A percentile compares a stretch with the other conserved stretches of the same genome.
Evolutionary conservation across 148 eudicot genomes (phyloP).

Genomic region (Rhododendron ovatum): DNA sequence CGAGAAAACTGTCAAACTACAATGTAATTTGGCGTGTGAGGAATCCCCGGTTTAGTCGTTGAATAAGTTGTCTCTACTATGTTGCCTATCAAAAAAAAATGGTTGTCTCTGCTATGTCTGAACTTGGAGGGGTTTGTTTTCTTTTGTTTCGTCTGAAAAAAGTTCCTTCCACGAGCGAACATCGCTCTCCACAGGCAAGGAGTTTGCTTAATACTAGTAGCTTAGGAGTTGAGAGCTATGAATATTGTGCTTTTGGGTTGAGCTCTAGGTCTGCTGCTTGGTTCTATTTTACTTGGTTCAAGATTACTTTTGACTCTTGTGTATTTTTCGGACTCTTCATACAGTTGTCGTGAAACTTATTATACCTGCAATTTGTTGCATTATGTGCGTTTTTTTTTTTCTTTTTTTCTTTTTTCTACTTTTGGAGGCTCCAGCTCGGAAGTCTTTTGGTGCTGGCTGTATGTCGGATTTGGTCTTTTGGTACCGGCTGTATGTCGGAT

Average conservation of each 20-base stretch:
- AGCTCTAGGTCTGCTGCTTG: background rate
- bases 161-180: background rate
- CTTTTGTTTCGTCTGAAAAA: background rate
- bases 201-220: background rate
- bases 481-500: no score
- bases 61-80: background rate
- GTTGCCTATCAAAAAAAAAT: background rate
- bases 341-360: background rate
- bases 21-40: background rate
- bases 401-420: no score
- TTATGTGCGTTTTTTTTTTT: no score
- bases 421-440: no score
- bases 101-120: background rate
- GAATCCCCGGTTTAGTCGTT: background rate
- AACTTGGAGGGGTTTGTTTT: background rate
- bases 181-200: background rate
- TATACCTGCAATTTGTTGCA: background rate
- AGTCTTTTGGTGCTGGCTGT: no score
- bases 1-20: slow-evolving; percentile 5
- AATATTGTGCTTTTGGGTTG: background rate
- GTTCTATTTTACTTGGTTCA: background rate
- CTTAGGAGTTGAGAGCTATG: background rate
- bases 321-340: background rate
- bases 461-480: no score
- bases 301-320: background rate